These are phyloP conservation scores for Fomitopsis schrenkii DNA, from an alignment of 1,284 basidiomycete species.

Conservation along the genomic window DNA sequence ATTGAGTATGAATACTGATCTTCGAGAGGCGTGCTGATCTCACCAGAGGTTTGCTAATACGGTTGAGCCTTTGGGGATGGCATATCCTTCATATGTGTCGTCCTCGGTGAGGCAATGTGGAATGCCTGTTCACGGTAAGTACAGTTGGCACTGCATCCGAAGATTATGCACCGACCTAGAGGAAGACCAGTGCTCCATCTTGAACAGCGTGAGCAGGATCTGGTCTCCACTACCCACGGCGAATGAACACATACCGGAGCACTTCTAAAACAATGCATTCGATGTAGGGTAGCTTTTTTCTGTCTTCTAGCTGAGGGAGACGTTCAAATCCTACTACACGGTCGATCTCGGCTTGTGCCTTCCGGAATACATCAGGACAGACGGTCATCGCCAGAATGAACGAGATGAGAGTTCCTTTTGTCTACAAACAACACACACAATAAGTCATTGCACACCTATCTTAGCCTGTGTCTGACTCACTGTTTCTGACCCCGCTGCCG, in stretches of 20 bases:
- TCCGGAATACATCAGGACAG: conserved; percentile 32
- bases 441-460: too few relatives aligned
- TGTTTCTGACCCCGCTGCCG: background rate
- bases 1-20: background rate
- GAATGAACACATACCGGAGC: background rate
- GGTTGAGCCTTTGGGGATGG: conserved; percentile 12
- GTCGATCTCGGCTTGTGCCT: conserved; percentile 39
- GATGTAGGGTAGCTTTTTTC: conserved; percentile 34
- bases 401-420: background rate
- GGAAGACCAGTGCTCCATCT: background rate
- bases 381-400: conserved; percentile 34
- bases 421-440: too few relatives aligned
- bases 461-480: background rate
- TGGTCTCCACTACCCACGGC: too few relatives aligned
- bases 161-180: background rate
- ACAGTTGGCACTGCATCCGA: background rate
- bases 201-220: too few relatives aligned
- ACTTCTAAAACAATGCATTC: background rate
- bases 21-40: background rate
- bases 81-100: conserved; percentile 13
- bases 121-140: background rate
- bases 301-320: conserved; percentile 34
- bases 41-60: conserved; percentile 8
- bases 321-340: conserved; percentile 28
- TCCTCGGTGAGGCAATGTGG: conserved; percentile 10